phyloP scores from a whole-genome alignment of 805 yeast genomes.

The Metschnikowia henanensis region DNA sequence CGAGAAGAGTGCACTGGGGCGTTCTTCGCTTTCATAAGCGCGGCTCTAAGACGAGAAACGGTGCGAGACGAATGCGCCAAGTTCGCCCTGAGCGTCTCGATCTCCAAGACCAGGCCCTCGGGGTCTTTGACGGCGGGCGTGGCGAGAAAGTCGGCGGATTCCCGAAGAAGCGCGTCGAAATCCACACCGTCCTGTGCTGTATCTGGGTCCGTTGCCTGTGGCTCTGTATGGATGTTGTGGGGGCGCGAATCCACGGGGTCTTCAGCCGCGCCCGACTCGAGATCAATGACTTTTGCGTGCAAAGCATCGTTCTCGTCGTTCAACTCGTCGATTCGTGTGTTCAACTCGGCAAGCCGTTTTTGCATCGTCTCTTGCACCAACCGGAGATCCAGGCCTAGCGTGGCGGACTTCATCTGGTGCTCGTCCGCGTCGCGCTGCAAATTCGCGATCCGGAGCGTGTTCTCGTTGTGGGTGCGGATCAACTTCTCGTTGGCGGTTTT shows the following conservation, averaged over 20 bases:
- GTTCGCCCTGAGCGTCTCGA: conserved; percentile 65
- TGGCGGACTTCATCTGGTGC: conserved; percentile 38
- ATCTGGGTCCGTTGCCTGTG: conserved; percentile 2
- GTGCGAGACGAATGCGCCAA: conserved; percentile 63
- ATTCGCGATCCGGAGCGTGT: conserved; percentile 25
- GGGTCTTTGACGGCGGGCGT: conserved; percentile 30
- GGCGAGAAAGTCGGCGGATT: conserved; percentile 21
- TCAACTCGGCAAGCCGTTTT: conserved; percentile 48
- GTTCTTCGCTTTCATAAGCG: conserved; percentile 43
- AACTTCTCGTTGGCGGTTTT: conserved; percentile 42
- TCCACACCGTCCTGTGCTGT: conserved; percentile 25
- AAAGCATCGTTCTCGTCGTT: conserved; percentile 70
- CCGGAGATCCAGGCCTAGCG: conserved; percentile 40
- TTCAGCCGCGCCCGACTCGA: conserved; percentile 9
- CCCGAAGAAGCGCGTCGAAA: conserved; percentile 33
- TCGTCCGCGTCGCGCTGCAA: conserved; percentile 51
- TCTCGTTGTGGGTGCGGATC: conserved; percentile 32
- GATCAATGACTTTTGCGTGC: conserved; percentile 35
- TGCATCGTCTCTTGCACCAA: conserved; percentile 35
- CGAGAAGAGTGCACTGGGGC: conserved; percentile 24
- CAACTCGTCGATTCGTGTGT: conserved; percentile 52
- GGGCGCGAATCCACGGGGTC: background rate
- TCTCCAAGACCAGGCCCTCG: conserved; percentile 50
- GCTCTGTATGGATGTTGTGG: background rate
- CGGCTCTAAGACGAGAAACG: conserved; percentile 57